Evolutionary conservation across 352 stramenopile genomes (phyloP), one percentile per base, ranked within the genome.

Genomic region (Pseudoperonospora humuli): DNA sequence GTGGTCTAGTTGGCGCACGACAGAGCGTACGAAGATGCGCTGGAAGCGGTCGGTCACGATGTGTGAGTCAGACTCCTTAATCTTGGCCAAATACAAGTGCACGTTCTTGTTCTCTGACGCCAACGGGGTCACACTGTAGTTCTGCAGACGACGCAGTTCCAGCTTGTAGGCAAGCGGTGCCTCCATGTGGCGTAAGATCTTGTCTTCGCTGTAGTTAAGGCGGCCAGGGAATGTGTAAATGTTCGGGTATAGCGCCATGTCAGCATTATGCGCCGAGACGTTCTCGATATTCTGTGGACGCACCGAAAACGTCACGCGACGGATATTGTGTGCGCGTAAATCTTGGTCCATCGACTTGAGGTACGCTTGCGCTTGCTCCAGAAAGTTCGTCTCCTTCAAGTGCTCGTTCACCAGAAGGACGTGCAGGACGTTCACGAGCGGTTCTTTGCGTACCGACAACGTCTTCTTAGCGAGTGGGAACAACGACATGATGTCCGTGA

Each of bases 171-270:
- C 96, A 14, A 97, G 75, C 18, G 93, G 94, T 4, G 96, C 95
- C 64, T 99, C 96, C 54, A 99, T 98, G 75, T 99, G 81, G 27
- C 97, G 84, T 59, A 98, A 97, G 25, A 99, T 87, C 44, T 88
- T 78, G 69, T 99, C 96, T 78, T 99, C 97, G 28, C 85, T 86
- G 71, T 97, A 99, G 25, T 80, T 75, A 5, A 80, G 61, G 24
- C 80, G 79, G 37, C 75, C 74, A n/a, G 79, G 75, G 68, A 94
- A 94, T 45, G 82, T 94, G 76, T 94, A 94, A 51, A 94, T 92
- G 38, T 82, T 77, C 18, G 82, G 82, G 63, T 92, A 94, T 48
- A 84, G 62, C 37, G 78, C 78, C 58, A 83, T 71, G 20, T 90
- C 75, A 20, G 55, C 66, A 26, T 70, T 51, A 35, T 63, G 47